Base-by-base conservation (phyloP, 1,284 basidiomycete genomes). In the Vanrija sp. region DNA sequence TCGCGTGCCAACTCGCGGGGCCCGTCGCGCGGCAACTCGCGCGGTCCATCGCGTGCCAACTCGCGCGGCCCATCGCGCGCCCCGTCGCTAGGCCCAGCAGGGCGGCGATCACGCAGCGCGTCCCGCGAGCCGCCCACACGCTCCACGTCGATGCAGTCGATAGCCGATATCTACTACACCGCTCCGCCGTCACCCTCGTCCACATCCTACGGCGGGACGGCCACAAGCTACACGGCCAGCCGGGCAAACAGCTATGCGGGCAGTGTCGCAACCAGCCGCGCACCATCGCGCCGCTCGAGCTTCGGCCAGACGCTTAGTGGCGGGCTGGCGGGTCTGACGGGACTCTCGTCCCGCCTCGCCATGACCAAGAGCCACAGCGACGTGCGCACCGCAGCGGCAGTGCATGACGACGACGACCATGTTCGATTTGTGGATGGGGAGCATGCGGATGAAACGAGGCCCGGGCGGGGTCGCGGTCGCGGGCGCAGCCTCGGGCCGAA, bases 81-180 rank as follows among this genome's bases (percentile, higher is more conserved):
- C 15, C 38, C 49, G 1, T 50, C 46, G 29, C 51, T 6, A 10
- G 43, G 48, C 38, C 38, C 26, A 2, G 38, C 38, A 23, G 29
- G 15, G 9, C 29, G 34, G 19, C 38, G 34, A 34, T 34, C 34
- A 14, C 34, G 34, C 12, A 34, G 34, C 46, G 46, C 19, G 12
- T 46, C 44, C 15, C 44, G 44, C 8, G 25, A 46, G 1, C 26
- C 52, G 51, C 42, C 44, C n/a, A 18, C 40, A 18, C 40, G 56
- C 12, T 49, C 43, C 26, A 38, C 68, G 21, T 67, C 64, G 3
- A 57, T 49, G 46, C 34, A 61, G 6, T 72, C 72, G n/a, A 74
- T 73, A 39, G 74, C 74, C n/a, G 74, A 76, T 51, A 52, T 76
- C 14, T 76, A 64, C 60, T 71, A 71, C 56, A 68, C 73, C 9